These are phyloP conservation scores for Picocystis sp. DNA, from an alignment of 163 green algal species.

Conservation along the genomic window DNA sequence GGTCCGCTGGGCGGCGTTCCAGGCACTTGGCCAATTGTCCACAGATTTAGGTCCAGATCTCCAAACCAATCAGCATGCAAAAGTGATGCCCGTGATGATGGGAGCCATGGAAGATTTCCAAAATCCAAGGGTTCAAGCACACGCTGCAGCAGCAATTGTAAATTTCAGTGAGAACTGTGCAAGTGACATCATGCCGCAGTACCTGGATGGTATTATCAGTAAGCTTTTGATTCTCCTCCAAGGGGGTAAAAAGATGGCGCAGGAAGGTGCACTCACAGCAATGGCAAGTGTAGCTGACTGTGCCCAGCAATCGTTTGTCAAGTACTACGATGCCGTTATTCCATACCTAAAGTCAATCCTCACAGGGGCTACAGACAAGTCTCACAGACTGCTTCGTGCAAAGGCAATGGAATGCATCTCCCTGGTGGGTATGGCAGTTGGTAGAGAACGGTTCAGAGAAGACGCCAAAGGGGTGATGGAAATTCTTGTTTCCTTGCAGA, in stretches of 20 bases:
- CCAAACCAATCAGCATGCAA: constrained; percentile 28
- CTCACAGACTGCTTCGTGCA: constrained; percentile 61
- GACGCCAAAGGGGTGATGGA: constrained; percentile 77
- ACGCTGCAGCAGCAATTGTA: constrained; percentile 82
- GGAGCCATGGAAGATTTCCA: constrained; percentile 71
- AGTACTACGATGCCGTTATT: constrained; percentile 91
- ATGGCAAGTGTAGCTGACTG: constrained; percentile 82
- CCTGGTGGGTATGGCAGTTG: constrained; percentile 96
- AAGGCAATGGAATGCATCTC: constrained; percentile 94
- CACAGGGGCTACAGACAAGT: constrained; percentile 40
- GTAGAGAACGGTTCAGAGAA: constrained; percentile 64
- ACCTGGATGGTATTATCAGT: constrained; percentile 79
- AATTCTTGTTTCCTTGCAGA: constrained; percentile 58
- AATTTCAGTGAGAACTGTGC: constrained; percentile 86
- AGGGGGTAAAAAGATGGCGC: constrained; percentile 40
- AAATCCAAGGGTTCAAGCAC: constrained; percentile 75
- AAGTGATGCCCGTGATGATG: constrained; percentile 64
- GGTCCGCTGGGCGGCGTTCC: constrained; percentile 89
- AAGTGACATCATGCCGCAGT: constrained; percentile 60
- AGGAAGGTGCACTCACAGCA: constrained; percentile 86
- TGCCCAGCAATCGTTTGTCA: constrained; percentile 69
- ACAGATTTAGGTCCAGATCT: constrained; percentile 89
- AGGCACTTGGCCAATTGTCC: constrained; percentile 84
- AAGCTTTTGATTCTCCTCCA: constrained; percentile 76
- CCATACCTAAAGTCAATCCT: constrained; percentile 81